phyloP scores from a whole-genome alignment of 2,329 filamentous ascomycete species.

The Botrytis galanthina region DNA sequence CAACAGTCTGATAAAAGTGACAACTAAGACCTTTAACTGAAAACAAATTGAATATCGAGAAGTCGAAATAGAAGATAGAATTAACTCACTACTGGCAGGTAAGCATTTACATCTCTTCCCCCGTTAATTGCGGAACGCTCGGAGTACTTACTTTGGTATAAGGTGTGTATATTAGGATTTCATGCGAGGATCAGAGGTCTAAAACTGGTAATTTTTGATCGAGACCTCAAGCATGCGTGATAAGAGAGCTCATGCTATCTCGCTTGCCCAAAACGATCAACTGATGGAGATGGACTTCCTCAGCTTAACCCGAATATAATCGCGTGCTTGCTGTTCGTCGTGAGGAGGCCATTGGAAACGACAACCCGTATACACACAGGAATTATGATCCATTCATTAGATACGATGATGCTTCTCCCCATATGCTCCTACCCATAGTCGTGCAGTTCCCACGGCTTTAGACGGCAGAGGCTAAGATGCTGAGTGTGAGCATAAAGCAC shows the following conservation, averaged over 20 bases:
- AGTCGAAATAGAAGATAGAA: background rate
- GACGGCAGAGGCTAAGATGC: background rate
- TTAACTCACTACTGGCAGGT: background rate
- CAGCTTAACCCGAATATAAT: background rate
- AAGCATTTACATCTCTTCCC: background rate
- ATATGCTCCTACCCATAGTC: background rate
- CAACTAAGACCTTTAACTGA: background rate
- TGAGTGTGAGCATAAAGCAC: background rate
- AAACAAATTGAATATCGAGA: background rate
- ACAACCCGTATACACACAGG: fast-evolving
- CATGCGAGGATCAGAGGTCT: background rate
- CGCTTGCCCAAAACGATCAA: background rate
- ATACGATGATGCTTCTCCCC: background rate
- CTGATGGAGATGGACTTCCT: background rate
- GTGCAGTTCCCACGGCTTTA: background rate
- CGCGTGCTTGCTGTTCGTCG: background rate
- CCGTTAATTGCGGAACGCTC: background rate
- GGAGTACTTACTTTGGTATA: background rate
- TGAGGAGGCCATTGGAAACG: background rate
- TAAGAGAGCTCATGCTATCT: background rate
- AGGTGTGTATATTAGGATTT: background rate
- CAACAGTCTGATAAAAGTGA: background rate
- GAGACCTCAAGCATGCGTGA: background rate
- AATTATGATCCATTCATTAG: background rate
- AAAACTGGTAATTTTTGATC: too few relatives aligned